Base-by-base conservation (phyloP, 2,329 filamentous ascomycete species). In the Cryphonectria nitschkei region DNA sequence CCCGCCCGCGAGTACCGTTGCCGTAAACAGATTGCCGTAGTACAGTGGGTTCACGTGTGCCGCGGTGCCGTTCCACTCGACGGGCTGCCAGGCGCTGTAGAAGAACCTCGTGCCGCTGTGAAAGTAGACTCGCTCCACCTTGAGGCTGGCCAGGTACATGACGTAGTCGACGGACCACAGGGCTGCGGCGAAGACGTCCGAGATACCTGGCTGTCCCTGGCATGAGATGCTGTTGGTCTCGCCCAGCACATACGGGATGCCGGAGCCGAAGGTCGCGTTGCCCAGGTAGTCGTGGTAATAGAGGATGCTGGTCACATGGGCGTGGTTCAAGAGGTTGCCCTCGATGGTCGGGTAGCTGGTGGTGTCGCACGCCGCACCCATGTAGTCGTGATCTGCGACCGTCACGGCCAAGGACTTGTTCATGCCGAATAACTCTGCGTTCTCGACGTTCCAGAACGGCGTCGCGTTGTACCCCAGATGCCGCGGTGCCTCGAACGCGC, bases 71-170 rank as follows among this genome's bases (percentile, higher is more conserved):
- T 69, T 70, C 29, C 61, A 70, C 22, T 54, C 62, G 41, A 75
- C 68, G 1, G 76, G 76, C 46, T 75, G 74, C 76, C 75, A 77
- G 16, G 74, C 65, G 13, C 70, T 72, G 68, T 77, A 77, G 19
- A 73, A 72, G 60, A 74, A 77, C 39, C 63, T 71, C 0, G 76
- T 76, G 14, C 76, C 76, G 50, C 65, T 46, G 68, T 69, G 68
- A 41, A 69, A 69, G 13, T 66, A 69, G 19, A 69, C 68, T 1
- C 62, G 62, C 0, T 63, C 56, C 61, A 69, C 65, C 62, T 69
- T 69, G 68, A 64, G 65, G 37, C 61, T 62, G 39, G 65, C 58
- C 13, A 69, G 62, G 68, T 66, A 69, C 29, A 69, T 62, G 7
- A 43, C 58, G 29, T 69, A 69, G 68, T 69, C 52, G 8, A 69